phyloP scores from a whole-genome alignment of 2,329 filamentous ascomycete species.

The Penicillium sp. region DNA sequence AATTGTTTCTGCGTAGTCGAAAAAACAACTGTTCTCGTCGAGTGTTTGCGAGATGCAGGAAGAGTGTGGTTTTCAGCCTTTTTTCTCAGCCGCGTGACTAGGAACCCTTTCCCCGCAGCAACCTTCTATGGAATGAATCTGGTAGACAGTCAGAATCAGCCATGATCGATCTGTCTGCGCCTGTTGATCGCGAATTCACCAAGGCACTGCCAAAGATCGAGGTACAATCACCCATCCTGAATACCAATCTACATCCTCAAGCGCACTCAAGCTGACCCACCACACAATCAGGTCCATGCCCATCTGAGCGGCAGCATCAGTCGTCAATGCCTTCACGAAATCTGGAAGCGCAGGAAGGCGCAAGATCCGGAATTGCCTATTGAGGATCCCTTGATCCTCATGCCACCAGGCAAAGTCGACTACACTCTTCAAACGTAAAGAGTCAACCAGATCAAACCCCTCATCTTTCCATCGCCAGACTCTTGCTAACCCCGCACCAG shows the following conservation, averaged over 20 bases:
- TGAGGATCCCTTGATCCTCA: constrained; percentile 68
- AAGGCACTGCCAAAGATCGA: constrained; percentile 41
- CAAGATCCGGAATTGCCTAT: constrained; percentile 55
- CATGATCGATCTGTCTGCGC: constrained; percentile 28
- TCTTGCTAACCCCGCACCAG: constrained; percentile 41
- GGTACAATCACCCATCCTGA: constrained; percentile 23
- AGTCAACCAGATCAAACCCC: constrained; percentile 47
- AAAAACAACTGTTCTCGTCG: neutral
- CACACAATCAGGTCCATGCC: constrained; percentile 67
- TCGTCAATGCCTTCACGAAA: constrained; percentile 69
- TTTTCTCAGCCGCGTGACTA: neutral
- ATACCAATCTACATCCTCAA: neutral
- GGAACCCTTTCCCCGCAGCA: neutral
- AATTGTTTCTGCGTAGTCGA: neutral
- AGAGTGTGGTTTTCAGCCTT: neutral
- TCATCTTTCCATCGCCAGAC: neutral
- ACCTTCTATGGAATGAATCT: neutral
- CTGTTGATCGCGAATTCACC: constrained; percentile 36
- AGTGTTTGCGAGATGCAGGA: neutral
- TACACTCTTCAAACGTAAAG: constrained; percentile 67
- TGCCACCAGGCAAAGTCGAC: constrained; percentile 71
- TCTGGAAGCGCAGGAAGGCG: constrained; percentile 66
- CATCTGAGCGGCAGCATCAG: constrained; percentile 79
- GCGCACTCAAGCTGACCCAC: constrained; percentile 7
- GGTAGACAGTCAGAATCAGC: neutral